Evolutionary conservation across 495 filamentous ascomycete genomes (phyloP).

Genomic region (Daldinia grandis): DNA sequence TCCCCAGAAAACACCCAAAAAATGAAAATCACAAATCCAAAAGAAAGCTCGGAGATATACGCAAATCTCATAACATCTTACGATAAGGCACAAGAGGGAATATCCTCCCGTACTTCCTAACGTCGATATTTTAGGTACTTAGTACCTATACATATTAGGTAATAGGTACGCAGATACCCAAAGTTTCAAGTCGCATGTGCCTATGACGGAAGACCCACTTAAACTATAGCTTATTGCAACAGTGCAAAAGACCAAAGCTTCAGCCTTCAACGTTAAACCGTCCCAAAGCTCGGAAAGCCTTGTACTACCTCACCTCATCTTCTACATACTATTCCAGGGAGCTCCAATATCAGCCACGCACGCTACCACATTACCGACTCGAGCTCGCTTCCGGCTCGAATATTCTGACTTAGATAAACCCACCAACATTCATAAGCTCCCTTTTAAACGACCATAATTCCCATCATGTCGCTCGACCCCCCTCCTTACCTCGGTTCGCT

Average conservation of each 20-base stretch:
- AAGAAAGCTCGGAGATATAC: too few relatives aligned
- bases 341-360: not conserved
- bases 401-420: not conserved
- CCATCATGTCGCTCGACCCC: constrained; percentile 84
- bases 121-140: too few relatives aligned
- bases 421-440: constrained; percentile 3
- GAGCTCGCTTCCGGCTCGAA: constrained; percentile 21
- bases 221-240: constrained; percentile 27
- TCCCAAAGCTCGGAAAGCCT: constrained; percentile 13
- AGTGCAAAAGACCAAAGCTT: constrained; percentile 27
- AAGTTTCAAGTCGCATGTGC: constrained; percentile 22
- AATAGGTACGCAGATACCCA: not conserved
- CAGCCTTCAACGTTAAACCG: constrained; percentile 3
- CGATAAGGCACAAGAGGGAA: too few relatives aligned
- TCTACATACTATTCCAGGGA: constrained; percentile 3
- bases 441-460: not conserved
- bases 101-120: too few relatives aligned
- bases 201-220: constrained; percentile 40
- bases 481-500: constrained; percentile 89
- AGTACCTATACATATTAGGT: too few relatives aligned
- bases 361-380: constrained; percentile 2
- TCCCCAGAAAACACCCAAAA: too few relatives aligned
- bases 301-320: constrained; percentile 22
- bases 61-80: too few relatives aligned
- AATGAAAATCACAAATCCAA: too few relatives aligned